Evolutionary conservation across 1,284 basidiomycete species (phyloP), one percentile per base, ranked within the genome.

Genomic region (Ceratobasidium sp.): DNA sequence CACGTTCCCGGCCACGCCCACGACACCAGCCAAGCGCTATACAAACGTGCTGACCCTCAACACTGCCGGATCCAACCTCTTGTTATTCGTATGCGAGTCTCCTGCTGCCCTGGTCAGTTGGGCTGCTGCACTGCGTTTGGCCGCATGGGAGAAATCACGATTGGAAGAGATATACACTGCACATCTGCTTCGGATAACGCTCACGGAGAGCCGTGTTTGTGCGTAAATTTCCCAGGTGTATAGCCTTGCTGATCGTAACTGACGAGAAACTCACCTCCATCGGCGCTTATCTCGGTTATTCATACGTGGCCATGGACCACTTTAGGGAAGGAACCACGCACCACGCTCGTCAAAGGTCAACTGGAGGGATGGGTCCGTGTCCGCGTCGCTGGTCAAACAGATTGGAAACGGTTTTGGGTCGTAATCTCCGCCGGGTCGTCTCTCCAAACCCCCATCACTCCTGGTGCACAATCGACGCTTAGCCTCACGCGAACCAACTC

Each of bases 131-230:
- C 84, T 99, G 42, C 89, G 97, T 17, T 85, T 99, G 6, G 88
- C 92, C 7, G 87, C 92, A 58, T 99, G 96, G 94, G 96, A 99
- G 79, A 94, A 97, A 75, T 92, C 93, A 0, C 87, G 96, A 29
- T 84, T 98, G 25, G 95, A 98, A 78, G 96, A 98, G 79, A 94
- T 99, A 70, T 99, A 99, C 78, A 98, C 96, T 0, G 96, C 95
- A 1, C 93, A 98, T 80, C 81, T 98, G 52, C 86, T 96, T 73
- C 85, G 93, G 57, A 90, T 92, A 78, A 87, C 86, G 38, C 76
- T 90, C 22, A 81, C 80, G 65, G 82, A 82, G 35, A 80, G 71
- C 45, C 77, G 77, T 29, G 74, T 76, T 32, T 79, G 85, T 81
- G 75, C 74, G 81, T 73, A 76, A 29, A 27, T 22, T 80, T 80